Base-by-base conservation (phyloP, 2,329 filamentous ascomycete species). In the Aspergillus novofumigatus region DNA sequence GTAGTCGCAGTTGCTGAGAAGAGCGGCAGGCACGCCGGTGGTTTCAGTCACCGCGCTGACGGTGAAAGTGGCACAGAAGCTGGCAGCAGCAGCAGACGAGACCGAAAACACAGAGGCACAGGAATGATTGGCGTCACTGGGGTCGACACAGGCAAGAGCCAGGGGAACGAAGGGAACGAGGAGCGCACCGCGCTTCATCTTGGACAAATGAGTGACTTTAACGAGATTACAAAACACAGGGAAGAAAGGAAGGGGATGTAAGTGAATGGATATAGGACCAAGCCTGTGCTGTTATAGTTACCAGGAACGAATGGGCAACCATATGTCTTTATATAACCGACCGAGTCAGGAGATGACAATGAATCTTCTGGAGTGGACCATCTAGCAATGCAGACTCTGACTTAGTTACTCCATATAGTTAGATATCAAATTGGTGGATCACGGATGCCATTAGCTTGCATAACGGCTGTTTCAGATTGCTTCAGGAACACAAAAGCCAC, bases 171-270 rank as follows among this genome's bases (percentile, higher is more conserved):
- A 55, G 35, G 62, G 53, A 57, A 64, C 55, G 28, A 68, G 52
- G 44, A 67, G 64, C 63, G 65, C 64, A 44, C 65, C 57, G 66
- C 65, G 65, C 65, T 65, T 67, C 54, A 61, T 64, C 49, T 54
- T 59, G 47, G 57, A 56, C 57, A 41, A 54, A 57, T 28, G 51
- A 59, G 29, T 23, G 57, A 59, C 25, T 2, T 20, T 8, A 55
- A 44, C 11, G 3, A 4, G 29, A 29, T 4, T 32, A 32, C 3
- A 28, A 38, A 17, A 54, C 5, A 9, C 28, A 41, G 25, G 21
- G 25, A 55, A 28, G 48, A 10, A 32, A 32, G 10, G 29, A 5
- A 32, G 3, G 29, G 29, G 10, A 9, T 32, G 29, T 10, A 32
- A 32, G 4, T 11, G 29, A 32, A 32, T 32, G 29, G 10, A 32